These are phyloP conservation scores for Aspergillus wentii DNA, from an alignment of 495 filamentous ascomycete species.

Conservation along the genomic window DNA sequence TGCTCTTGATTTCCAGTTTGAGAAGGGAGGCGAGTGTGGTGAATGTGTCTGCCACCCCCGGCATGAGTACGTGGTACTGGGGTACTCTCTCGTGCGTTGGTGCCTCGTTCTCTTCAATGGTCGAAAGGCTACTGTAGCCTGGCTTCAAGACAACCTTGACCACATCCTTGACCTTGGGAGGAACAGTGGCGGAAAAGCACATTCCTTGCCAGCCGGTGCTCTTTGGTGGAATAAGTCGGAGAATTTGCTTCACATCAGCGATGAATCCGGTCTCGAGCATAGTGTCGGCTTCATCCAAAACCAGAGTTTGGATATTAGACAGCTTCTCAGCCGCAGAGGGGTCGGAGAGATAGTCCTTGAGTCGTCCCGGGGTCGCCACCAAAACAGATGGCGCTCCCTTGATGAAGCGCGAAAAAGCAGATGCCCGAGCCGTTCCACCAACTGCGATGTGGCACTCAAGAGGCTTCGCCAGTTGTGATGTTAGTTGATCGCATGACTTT, in stretches of 20 bases:
- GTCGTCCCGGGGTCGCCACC: conserved; percentile 59
- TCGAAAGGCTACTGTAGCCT: conserved; percentile 57
- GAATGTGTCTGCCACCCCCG: conserved; percentile 48
- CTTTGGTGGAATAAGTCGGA: conserved; percentile 53
- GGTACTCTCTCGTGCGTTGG: conserved; percentile 59
- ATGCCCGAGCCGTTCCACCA: conserved; percentile 47
- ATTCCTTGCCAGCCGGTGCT: conserved; percentile 57
- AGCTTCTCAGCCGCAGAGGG: conserved; percentile 35
- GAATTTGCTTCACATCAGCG: conserved; percentile 51
- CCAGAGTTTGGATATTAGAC: conserved; percentile 48
- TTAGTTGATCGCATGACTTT: conserved; percentile 49
- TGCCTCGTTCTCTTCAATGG: conserved; percentile 54
- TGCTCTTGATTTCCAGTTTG: conserved; percentile 35
- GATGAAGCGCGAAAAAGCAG: conserved; percentile 40
- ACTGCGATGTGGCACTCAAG: conserved; percentile 50
- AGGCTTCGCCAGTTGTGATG: conserved; percentile 30
- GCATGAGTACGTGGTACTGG: conserved; percentile 54
- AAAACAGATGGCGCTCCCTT: conserved; percentile 48
- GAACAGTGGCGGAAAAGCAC: conserved; percentile 69
- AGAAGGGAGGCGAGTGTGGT: conserved; percentile 44
- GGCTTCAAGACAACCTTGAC: conserved; percentile 51
- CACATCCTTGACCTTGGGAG: conserved; percentile 56
- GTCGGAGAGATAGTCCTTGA: conserved; percentile 57
- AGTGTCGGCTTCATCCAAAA: conserved; percentile 65
- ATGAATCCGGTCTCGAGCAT: conserved; percentile 63